A percentile compares a stretch with the other conserved stretches of the same genome.
Conservation (phyloP, 441 rosid genomes). For the Pelargonium citronellum region DNA sequence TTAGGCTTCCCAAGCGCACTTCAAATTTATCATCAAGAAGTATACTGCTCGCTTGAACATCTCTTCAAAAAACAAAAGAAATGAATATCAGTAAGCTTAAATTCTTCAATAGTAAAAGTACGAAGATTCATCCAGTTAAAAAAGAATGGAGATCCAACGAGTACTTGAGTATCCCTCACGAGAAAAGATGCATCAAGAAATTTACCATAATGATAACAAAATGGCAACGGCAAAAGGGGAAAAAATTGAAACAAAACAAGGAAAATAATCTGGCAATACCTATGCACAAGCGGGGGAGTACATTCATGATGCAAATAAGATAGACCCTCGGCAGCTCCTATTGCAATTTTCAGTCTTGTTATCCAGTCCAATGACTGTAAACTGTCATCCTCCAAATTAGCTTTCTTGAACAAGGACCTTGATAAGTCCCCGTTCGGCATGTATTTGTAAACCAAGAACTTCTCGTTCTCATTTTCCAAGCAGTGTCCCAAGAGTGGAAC, state of each 20-base stretch:
- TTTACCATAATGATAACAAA: not conserved
- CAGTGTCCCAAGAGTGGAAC: conserved; percentile 83
- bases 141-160: not conserved
- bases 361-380: conserved; percentile 95
- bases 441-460: conserved; percentile 69
- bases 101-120: not conserved
- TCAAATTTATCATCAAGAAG: conserved; percentile 97
- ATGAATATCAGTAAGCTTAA: conserved; percentile 8
- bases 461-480: conserved; percentile 70
- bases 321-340: conserved; percentile 86
- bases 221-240: not conserved
- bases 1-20: conserved; percentile 88
- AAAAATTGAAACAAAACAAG: conserved; percentile 7
- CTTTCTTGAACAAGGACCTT: conserved; percentile 59
- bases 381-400: conserved; percentile 46
- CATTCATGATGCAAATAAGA: conserved; percentile 86
- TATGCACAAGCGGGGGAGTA: conserved; percentile 80
- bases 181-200: not conserved
- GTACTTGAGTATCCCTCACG: not conserved
- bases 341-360: conserved; percentile 88
- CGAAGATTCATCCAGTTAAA: not conserved
- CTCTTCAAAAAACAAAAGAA: conserved; percentile 43
- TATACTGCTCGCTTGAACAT: conserved; percentile 96
- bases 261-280: conserved; percentile 36
- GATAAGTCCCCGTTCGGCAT: conserved; percentile 86